Conservation (phyloP, 2,329 filamentous ascomycete genomes). For the Alternaria sp. region DNA sequence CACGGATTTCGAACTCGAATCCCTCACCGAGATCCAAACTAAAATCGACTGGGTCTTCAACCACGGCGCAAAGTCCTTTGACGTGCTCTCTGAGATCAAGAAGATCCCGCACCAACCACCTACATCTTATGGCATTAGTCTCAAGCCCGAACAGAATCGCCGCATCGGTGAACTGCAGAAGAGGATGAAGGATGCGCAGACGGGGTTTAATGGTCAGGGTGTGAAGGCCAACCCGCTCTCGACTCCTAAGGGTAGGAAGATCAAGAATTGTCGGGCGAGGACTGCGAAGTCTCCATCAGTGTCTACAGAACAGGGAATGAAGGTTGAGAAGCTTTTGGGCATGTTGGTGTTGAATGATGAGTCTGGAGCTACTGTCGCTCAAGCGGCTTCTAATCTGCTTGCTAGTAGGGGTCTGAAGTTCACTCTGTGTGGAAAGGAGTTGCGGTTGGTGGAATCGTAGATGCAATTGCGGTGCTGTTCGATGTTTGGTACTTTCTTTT, state of each 20-base stretch:
- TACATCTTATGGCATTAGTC: neutral
- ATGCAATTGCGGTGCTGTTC: neutral
- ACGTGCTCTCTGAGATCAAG: neutral
- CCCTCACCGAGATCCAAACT: neutral
- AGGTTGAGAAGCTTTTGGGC: neutral
- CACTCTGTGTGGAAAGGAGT: neutral
- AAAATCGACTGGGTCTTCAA: neutral
- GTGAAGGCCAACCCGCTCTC: neutral
- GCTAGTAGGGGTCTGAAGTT: neutral
- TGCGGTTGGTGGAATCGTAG: neutral
- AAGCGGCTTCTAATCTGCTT: neutral
- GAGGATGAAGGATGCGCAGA: neutral
- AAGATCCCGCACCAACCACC: neutral
- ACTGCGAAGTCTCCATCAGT: neutral
- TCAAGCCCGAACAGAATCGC: neutral
- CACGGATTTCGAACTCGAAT: neutral
- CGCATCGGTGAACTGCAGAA: neutral
- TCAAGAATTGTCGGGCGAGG: neutral
- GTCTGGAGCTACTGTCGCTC: neutral
- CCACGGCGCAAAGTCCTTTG: neutral
- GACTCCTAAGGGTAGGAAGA: neutral
- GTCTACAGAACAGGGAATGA: neutral
- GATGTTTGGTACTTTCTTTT: neutral
- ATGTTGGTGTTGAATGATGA: neutral
- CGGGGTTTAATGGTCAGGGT: neutral